Evolutionary conservation across 257 asterid species (phyloP).

Genomic region (Solanum dulcamara): DNA sequence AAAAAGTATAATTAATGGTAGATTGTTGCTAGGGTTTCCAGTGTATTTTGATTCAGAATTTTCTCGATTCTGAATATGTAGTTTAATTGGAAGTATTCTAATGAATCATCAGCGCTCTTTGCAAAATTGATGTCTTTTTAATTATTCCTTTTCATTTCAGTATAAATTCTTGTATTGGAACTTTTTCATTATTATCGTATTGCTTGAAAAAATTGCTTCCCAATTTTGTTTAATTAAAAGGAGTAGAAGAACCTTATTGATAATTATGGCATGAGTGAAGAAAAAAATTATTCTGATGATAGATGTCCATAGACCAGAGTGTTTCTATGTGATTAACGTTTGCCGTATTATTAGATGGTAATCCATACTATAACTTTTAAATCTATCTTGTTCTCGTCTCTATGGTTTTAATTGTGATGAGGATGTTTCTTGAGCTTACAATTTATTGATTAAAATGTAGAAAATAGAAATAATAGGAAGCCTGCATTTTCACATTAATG

Average conservation of each 20-base stretch:
- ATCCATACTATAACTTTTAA: background rate
- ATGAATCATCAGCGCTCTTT: background rate
- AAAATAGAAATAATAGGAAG: background rate
- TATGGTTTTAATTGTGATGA: background rate
- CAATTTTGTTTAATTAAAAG: background rate
- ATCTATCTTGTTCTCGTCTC: background rate
- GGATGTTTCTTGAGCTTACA: background rate
- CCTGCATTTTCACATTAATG: background rate
- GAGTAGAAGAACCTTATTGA: background rate
- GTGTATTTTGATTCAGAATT: background rate
- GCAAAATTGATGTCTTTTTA: background rate
- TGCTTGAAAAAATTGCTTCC: background rate
- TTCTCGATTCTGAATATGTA: background rate
- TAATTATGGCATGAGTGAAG: background rate
- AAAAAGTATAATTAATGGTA: background rate
- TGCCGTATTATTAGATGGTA: background rate
- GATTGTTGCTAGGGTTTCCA: background rate
- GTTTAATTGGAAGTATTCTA: background rate
- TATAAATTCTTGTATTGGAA: background rate
- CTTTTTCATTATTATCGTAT: background rate
- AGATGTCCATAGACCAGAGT: background rate
- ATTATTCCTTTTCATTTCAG: background rate
- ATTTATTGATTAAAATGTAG: background rate
- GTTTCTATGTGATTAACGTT: background rate
- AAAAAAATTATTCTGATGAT: background rate